Percentiles rank a stretch among this genome's conserved stretches.
These are phyloP conservation scores for Saturnispora quitensis DNA, from an alignment of 805 yeast genomes.

Conservation along the genomic window DNA sequence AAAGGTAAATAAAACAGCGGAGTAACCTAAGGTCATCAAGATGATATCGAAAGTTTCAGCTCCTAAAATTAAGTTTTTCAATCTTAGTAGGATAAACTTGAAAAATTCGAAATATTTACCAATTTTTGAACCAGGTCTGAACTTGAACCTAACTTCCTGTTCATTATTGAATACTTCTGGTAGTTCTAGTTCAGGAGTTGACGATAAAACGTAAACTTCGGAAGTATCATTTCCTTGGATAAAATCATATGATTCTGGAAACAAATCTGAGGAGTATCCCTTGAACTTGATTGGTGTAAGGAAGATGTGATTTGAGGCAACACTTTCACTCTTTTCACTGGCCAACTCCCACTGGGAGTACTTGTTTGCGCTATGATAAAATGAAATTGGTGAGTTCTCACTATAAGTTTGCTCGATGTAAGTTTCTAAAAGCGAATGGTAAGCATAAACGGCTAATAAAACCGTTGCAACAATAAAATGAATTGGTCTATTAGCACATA, in stretches of 20 bases:
- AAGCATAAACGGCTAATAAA: constrained; percentile 69
- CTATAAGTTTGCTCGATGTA: constrained; percentile 27
- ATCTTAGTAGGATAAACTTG: constrained; percentile 30
- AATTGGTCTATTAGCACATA: constrained; percentile 75
- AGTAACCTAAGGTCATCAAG: constrained; percentile 69
- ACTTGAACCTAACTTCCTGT: constrained; percentile 44
- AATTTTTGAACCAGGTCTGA: constrained; percentile 45
- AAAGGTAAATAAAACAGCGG: constrained; percentile 82
- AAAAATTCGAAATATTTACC: constrained; percentile 48
- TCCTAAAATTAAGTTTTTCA: constrained; percentile 42
- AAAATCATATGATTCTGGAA: constrained; percentile 35
- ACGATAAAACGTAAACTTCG: constrained; percentile 33
- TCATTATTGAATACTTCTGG: constrained; percentile 15
- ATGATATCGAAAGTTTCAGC: constrained; percentile 84
- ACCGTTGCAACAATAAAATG: constrained; percentile 71
- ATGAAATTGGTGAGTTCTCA: constrained; percentile 19
- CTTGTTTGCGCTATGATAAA: constrained; percentile 29
- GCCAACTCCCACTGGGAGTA: constrained; percentile 41
- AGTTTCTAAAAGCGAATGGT: constrained; percentile 64
- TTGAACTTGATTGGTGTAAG: constrained; percentile 53
- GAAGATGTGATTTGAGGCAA: constrained; percentile 38
- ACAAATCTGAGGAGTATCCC: constrained; percentile 15
- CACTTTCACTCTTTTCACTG: constrained; percentile 32
- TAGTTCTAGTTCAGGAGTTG: constrained; percentile 20
- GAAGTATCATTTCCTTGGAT: constrained; percentile 32